These are phyloP conservation scores for Petasospora fabianii DNA, from an alignment of 1,139 yeast genomes.

Conservation along the genomic window DNA sequence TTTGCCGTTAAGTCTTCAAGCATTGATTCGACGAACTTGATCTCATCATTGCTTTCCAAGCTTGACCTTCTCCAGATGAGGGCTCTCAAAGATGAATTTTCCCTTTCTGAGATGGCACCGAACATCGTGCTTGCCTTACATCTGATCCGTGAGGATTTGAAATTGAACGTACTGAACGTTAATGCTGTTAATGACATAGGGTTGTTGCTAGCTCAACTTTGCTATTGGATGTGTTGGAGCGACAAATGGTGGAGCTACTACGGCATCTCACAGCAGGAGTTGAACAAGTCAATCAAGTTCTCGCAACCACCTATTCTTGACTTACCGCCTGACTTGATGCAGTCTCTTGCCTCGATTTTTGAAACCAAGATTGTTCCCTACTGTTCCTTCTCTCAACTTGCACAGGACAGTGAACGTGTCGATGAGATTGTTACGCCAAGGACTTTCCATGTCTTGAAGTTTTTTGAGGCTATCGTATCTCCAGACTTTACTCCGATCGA, in stretches of 20 bases:
- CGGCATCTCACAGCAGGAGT: constrained; percentile 17
- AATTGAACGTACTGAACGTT: constrained; percentile 49
- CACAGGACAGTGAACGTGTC: constrained; percentile 60
- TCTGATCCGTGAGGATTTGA: constrained; percentile 69
- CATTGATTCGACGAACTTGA: constrained; percentile 13
- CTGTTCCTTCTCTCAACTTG: constrained; percentile 64
- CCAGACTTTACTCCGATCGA: constrained; percentile 48
- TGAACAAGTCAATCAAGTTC: constrained; percentile 34
- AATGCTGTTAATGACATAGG: constrained; percentile 42
- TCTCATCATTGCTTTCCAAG: constrained; percentile 18
- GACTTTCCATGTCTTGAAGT: constrained; percentile 51
- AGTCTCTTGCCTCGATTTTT: constrained; percentile 52
- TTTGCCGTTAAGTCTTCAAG: constrained; percentile 25
- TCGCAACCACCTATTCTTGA: constrained; percentile 40
- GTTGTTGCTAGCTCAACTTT: constrained; percentile 54
- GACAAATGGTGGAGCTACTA: constrained; percentile 62
- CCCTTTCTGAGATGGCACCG: constrained; percentile 49
- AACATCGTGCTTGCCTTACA: constrained; percentile 70
- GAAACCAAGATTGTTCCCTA: constrained; percentile 44
- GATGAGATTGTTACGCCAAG: constrained; percentile 63
- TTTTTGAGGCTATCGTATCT: constrained; percentile 62
- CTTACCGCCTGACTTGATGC: constrained; percentile 53
- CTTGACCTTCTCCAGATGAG: constrained; percentile 18
- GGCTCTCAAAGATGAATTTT: constrained; percentile 21
- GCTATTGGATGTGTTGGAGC: constrained; percentile 75